Percentiles rank a stretch among this genome's conserved stretches.
phyloP scores from a whole-genome alignment of 805 yeast species.

The Debaryomyces tyrocola region DNA sequence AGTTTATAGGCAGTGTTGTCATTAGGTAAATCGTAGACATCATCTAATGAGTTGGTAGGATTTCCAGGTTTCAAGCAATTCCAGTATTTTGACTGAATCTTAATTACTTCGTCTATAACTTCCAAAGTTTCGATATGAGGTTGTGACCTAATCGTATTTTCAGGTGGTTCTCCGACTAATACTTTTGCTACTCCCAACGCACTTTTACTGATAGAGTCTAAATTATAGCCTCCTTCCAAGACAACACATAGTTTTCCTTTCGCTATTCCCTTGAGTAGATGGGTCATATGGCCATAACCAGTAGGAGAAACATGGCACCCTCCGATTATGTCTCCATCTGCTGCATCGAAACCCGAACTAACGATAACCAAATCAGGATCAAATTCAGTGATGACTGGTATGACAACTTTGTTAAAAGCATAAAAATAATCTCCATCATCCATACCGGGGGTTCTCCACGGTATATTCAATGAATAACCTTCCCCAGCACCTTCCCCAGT shows the following conservation, averaged over 20 bases:
- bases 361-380: constrained; percentile 91
- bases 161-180: constrained; percentile 94
- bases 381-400: constrained; percentile 88
- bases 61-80: constrained; percentile 73
- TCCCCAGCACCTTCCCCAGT: constrained; percentile 85
- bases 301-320: constrained; percentile 95
- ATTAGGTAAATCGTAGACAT: constrained; percentile 36
- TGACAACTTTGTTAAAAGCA: constrained; percentile 80
- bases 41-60: constrained; percentile 39
- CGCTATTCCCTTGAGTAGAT: constrained; percentile 82
- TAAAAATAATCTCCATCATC: constrained; percentile 94
- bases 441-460: constrained; percentile 91
- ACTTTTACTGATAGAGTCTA: constrained; percentile 85
- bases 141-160: constrained; percentile 58
- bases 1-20: constrained; percentile 27
- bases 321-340: constrained; percentile 96
- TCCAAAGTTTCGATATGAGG: constrained; percentile 79
- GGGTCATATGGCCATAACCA: constrained; percentile 96
- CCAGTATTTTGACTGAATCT: constrained; percentile 85
- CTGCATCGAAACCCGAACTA: constrained; percentile 97
- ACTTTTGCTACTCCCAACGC: constrained; percentile 92
- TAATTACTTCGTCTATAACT: constrained; percentile 77
- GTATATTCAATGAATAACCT: constrained; percentile 87
- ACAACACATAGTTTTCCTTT: constrained; percentile 86
- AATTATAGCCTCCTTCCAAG: constrained; percentile 94